Base-by-base conservation (phyloP, 352 stramenopile genomes). In the Pythium angustatum region DNA sequence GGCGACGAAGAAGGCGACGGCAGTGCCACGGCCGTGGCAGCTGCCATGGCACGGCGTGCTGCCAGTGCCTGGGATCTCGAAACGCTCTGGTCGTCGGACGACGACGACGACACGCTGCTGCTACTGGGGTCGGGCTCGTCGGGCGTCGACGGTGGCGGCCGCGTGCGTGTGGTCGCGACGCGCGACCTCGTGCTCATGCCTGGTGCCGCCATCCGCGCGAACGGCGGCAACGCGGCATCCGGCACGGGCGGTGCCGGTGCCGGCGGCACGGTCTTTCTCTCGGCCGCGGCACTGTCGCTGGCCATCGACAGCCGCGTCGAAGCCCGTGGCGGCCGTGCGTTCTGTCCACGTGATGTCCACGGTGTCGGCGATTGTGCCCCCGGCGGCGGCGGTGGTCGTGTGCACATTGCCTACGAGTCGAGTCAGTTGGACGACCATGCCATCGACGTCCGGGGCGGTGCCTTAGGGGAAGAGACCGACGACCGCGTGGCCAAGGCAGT, bases 181-280 rank as follows among this genome's bases (percentile, higher is more conserved):
- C 83, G 83, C 54, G 80, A 91, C 56, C 68, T 91, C 0, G 80
- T 91, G 41, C 57, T 91, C 27, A 88, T 91, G 83, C 36, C 69
- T 36, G 65, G 58, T 19, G 80, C 80, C 12, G 57, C 31, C 14
- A 83, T 91, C 63, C 36, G 69, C 24, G 80, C 83, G 17, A 87
- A 88, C 11, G 83, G 83, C 40, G 77, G 21, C 14, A 34, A 65
- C 4, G 59, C 68, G 27, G 74, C 77, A 5, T 30, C 77, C 12
- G 67, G 76, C 2, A n/a, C 9, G 0, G 61, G 68, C 47, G 83
- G 75, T n/a, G n/a, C n/a, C 28, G 83, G 83, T 0, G 83, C 80
- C 2, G 83, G 83, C 8, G 83, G 83, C 0, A 87, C 71, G 10
- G 71, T 91, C 14, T 77, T 78, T 45, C 67, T 91, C 27, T 64